Evolutionary conservation across 2,329 filamentous ascomycete species (phyloP), one percentile per base, ranked within the genome.

Genomic region (Calycina herbarum): DNA sequence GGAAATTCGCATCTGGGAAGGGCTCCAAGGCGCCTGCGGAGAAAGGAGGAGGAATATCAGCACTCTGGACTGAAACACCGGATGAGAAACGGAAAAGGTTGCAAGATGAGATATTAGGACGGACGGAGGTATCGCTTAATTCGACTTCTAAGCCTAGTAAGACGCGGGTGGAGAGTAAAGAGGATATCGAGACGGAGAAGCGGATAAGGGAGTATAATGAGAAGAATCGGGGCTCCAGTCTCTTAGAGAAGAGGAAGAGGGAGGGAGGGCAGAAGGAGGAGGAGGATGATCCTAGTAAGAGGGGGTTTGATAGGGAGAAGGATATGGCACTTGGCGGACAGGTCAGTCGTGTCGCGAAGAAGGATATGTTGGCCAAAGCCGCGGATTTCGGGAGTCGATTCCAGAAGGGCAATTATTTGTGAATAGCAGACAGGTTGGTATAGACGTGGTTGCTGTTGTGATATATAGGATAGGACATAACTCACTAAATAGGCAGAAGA

Each of bases 301-400:
- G 94, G 67, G 90, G 87, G 0, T 98, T 98, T 78, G 93, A 97
- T 79, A 85, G 88, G 68, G 92, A 97, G 77, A 98, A 97, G 80
- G 95, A 98, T 77, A 97, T 98, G 87, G 90, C 87, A 48, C 80
- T 92, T 2, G 89, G 89, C 8, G 86, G 87, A 20, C 87, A 86
- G 73, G 87, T 97, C 62, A 90, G 88, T 31, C 82, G 88, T 70
- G 83, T 88, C 42, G 89, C 97, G 80, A 86, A 89, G 71, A 86
- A 86, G 72, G 91, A 97, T 71, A 81, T 98, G 81, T 77, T 97
- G 66, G 90, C 86, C 70, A 90, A 90, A 75, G 91, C 93, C 4
- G 86, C 88, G 17, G 90, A 93, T 73, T 97, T 97, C 78, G 89
- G 90, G 20, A 74, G 66, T 61, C 65, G 74, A 24, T 76, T 76